Evolutionary conservation across 2,329 filamentous ascomycete genomes (phyloP), one percentile per base, ranked within the genome.

Genomic region (Diaporthe caulivora): DNA sequence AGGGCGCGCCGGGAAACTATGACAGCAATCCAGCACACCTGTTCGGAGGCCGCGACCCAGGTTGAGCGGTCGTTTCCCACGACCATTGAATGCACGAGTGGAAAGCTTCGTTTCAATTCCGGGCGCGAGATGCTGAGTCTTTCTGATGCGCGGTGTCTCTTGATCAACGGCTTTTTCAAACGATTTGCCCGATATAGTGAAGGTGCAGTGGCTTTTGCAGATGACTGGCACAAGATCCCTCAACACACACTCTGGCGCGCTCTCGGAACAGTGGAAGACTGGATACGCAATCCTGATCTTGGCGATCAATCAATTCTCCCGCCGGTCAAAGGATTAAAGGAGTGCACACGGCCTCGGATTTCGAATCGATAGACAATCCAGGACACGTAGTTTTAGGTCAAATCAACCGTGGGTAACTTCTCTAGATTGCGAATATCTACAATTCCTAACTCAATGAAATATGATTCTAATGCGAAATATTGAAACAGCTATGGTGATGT

Each of bases 161-260:
- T 51, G 29, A 3, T 7, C 11, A 1, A 4, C 1, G 4, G 15
- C 1, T 21, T 67, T 17, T 0, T 26, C 1, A 0, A 21, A 5
- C 62, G 47, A 13, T 53, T 67, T 8, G 1, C 2, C 4, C 13
- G 62, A 18, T 67, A 67, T 11, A 26, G 1, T 15, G 3, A 53
- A 37, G 62, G 31, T 1, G 47, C 8, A 2, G 31, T 67, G 1
- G 1, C 13, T 4, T 67, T 67, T 5, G n/a, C 3, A 37, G n/a
- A 37, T 5, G 15, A 67, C 47, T 67, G 62, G 62, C 62, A 67
- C 62, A 53, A 26, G 1, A 40, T 67, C n/a, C 62, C 62, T 13
- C 47, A 9, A 18, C 21, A 13, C 2, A 40, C 7, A 40, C 37
- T 40, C 2, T 40, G 37, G 37, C 7, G 8, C 11, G 37, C 6